Percentiles rank a stretch among this genome's conserved stretches.
Evolutionary conservation across 345 rosid genomes (phyloP).

Genomic region (Limnanthes douglasii): DNA sequence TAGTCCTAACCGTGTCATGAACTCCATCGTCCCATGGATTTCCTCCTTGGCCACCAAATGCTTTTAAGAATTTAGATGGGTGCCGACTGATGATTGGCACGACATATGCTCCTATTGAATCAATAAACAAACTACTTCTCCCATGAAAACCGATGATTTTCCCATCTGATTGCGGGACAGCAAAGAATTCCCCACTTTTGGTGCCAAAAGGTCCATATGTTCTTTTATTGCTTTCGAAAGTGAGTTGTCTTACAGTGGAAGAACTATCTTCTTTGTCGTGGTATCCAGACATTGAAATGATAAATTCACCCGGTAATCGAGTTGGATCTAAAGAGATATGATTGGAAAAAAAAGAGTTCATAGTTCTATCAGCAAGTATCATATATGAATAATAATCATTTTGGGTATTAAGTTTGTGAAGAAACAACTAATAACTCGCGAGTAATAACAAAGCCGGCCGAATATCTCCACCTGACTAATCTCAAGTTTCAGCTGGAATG

Average conservation of each 20-base stretch:
- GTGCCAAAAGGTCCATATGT: constrained; percentile 2
- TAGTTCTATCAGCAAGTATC: too few relatives aligned
- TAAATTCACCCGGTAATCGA: constrained; percentile 13
- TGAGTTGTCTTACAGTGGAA: constrained; percentile 4
- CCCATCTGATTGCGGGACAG: constrained; percentile 1
- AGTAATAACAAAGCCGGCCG: too few relatives aligned
- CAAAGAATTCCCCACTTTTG: constrained; percentile 1
- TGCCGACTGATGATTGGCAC: constrained; percentile 4
- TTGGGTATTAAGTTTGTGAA: too few relatives aligned
- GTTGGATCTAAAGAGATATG: too few relatives aligned
- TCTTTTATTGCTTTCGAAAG: constrained; percentile 5
- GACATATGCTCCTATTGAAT: constrained; percentile 11
- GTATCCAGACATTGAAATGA: constrained; percentile 11
- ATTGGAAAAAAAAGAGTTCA: too few relatives aligned
- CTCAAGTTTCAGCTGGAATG: too few relatives aligned
- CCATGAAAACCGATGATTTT: constrained; percentile 14
- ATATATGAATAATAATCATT: too few relatives aligned
- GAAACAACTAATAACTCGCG: too few relatives aligned
- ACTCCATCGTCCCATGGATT: constrained; percentile 17
- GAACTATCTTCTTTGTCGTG: constrained; percentile 3
- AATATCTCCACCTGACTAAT: too few relatives aligned
- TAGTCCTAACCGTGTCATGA: constrained; percentile 11
- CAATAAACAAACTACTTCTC: constrained; percentile 7
- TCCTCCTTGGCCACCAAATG: constrained; percentile 12
- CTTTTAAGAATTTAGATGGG: constrained; percentile 8